Percentiles rank a stretch among this genome's conserved stretches.
These are phyloP conservation scores for Davidsoniella virescens DNA, from an alignment of 2,329 filamentous ascomycete genomes.

Conservation along the genomic window DNA sequence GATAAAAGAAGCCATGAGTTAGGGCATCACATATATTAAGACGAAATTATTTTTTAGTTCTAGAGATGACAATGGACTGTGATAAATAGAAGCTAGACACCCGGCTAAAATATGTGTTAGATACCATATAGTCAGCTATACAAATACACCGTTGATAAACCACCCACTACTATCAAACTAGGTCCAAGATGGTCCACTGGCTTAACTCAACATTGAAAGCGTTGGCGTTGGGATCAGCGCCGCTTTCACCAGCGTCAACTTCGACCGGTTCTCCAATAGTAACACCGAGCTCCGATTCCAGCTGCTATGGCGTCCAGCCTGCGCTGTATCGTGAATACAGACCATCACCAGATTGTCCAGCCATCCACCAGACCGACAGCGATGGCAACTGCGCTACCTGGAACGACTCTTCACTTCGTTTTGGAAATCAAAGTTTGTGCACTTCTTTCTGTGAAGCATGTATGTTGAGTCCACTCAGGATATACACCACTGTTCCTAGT, in stretches of 20 bases:
- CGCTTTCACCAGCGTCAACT: neutral
- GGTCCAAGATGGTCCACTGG: neutral
- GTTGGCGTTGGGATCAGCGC: neutral
- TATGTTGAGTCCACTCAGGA: neutral
- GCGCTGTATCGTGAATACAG: conserved; percentile 3
- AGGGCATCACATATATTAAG: no score
- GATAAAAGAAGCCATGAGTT: no score
- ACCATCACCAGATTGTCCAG: conserved; percentile 1
- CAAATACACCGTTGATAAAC: no score
- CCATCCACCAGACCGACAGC: neutral
- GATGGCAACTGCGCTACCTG: conserved; percentile 7
- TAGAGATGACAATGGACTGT: no score
- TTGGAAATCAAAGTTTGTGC: neutral
- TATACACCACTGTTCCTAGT: no score
- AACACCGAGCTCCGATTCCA: neutral
- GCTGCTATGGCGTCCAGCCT: conserved; percentile 2
- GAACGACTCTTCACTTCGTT: neutral
- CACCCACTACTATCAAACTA: no score
- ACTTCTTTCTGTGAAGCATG: conserved; percentile 8
- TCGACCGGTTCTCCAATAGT: neutral
- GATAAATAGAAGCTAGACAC: no score
- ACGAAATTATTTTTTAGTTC: no score
- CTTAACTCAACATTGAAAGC: neutral
- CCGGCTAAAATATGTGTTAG: no score
- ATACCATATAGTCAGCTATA: no score